A percentile compares a stretch with the other conserved stretches of the same genome.
These are phyloP conservation scores for Hortiboletus flavorubellus DNA, from an alignment of 768 basidiomycete genomes.

Conservation along the genomic window DNA sequence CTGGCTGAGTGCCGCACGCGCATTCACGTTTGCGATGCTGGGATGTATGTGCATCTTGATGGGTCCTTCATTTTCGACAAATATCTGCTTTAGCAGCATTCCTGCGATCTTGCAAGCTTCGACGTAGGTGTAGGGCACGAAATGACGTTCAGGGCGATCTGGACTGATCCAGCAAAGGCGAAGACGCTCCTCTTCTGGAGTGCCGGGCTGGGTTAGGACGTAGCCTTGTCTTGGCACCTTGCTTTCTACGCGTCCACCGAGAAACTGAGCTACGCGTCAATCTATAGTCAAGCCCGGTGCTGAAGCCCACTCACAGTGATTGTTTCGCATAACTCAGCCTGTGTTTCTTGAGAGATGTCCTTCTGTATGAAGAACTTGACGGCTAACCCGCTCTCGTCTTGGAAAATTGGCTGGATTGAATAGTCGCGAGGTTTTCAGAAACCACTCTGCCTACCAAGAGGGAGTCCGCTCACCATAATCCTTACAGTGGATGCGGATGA, in stretches of 20 bases:
- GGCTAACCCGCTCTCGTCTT: slow-evolving; percentile 61
- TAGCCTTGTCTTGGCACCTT: slow-evolving; percentile 79
- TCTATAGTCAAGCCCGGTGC: not conserved
- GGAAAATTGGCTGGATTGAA: slow-evolving; percentile 61
- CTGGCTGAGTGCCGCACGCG: slow-evolving; percentile 58
- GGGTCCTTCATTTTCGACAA: slow-evolving; percentile 59
- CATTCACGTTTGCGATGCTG: slow-evolving; percentile 77
- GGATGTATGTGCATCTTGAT: slow-evolving; percentile 79
- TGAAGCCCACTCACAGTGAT: slow-evolving; percentile 49
- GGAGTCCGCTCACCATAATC: slow-evolving; percentile 21
- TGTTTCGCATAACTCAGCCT: slow-evolving; percentile 69
- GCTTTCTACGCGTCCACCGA: slow-evolving; percentile 72
- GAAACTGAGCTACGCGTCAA: slow-evolving; percentile 41
- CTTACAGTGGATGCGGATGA: not conserved
- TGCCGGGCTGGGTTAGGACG: slow-evolving; percentile 65
- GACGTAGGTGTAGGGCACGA: slow-evolving; percentile 79
- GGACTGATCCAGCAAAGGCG: slow-evolving; percentile 66
- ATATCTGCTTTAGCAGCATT: slow-evolving; percentile 72
- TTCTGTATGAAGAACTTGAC: slow-evolving; percentile 86
- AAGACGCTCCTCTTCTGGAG: slow-evolving; percentile 70
- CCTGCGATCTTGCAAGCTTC: slow-evolving; percentile 83
- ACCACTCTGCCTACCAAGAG: not conserved
- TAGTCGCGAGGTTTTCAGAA: slow-evolving; percentile 1
- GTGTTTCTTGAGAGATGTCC: slow-evolving; percentile 63
- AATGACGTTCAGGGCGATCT: slow-evolving; percentile 71